Conservation (phyloP, 1,284 basidiomycete genomes). For the Psilocybe mexicana region DNA sequence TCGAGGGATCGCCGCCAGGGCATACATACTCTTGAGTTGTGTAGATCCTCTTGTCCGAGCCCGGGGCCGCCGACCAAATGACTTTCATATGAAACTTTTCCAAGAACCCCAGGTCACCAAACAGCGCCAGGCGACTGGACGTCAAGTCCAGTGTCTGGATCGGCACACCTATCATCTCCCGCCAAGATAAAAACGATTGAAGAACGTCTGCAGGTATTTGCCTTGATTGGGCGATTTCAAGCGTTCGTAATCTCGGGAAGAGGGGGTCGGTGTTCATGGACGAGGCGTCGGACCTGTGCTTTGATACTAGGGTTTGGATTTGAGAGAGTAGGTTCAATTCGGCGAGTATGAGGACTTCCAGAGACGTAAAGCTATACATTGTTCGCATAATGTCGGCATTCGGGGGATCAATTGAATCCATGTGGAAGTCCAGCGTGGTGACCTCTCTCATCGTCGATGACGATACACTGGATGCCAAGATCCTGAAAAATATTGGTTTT, state of each 20-base stretch:
- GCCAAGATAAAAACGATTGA: background rate
- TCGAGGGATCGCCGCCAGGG: background rate
- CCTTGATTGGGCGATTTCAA: background rate
- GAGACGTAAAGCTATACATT: background rate
- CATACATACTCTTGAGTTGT: background rate
- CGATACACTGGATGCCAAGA: background rate
- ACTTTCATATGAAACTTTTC: background rate
- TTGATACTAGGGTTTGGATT: background rate
- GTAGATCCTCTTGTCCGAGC: no score
- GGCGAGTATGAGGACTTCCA: background rate
- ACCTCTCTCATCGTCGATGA: background rate
- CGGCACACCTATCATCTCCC: background rate
- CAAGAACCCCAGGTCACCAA: background rate
- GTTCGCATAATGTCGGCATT: background rate
- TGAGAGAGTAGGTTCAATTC: background rate
- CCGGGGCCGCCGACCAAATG: background rate
- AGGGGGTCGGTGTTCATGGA: background rate
- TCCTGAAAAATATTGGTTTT: background rate
- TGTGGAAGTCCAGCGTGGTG: background rate
- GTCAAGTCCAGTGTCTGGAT: background rate
- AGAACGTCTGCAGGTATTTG: background rate
- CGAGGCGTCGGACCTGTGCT: background rate
- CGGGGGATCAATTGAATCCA: background rate
- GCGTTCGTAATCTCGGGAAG: background rate
- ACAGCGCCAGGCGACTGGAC: background rate